phyloP scores from a whole-genome alignment of 306 rosid species.

The Coriaria nepalensis region DNA sequence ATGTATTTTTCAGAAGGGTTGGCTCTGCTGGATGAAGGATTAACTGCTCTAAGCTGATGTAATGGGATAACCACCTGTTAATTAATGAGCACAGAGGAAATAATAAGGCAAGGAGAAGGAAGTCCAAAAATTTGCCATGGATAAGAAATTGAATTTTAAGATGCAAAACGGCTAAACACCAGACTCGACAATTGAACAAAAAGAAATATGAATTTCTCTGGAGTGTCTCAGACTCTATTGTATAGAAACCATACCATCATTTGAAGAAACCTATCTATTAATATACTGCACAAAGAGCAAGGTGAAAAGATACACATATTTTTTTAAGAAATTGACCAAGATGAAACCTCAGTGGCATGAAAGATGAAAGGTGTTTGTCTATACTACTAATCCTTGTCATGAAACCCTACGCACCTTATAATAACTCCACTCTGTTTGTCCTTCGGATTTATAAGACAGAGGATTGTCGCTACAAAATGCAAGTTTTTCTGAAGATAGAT shows the following conservation, averaged over 20 bases:
- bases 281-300: no score
- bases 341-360: background rate
- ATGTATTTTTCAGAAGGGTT: conserved; percentile 67
- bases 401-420: conserved; percentile 47
- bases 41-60: conserved; percentile 67
- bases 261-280: no score
- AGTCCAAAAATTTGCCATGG: background rate
- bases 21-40: conserved; percentile 56
- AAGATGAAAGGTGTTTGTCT: background rate
- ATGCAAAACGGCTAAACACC: no score
- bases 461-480: conserved; percentile 86
- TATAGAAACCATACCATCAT: no score
- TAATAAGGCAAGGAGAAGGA: background rate
- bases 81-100: background rate
- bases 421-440: conserved; percentile 79
- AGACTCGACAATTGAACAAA: no score
- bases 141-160: background rate
- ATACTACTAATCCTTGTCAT: background rate
- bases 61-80: conserved; percentile 67
- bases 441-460: conserved; percentile 48
- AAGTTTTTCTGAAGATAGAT: conserved; percentile 63
- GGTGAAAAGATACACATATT: no score
- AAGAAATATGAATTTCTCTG: no score
- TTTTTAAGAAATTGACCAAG: background rate
- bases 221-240: no score